These are phyloP conservation scores for Alternaria conjuncta DNA, from an alignment of 2,329 filamentous ascomycete genomes.

Conservation along the genomic window DNA sequence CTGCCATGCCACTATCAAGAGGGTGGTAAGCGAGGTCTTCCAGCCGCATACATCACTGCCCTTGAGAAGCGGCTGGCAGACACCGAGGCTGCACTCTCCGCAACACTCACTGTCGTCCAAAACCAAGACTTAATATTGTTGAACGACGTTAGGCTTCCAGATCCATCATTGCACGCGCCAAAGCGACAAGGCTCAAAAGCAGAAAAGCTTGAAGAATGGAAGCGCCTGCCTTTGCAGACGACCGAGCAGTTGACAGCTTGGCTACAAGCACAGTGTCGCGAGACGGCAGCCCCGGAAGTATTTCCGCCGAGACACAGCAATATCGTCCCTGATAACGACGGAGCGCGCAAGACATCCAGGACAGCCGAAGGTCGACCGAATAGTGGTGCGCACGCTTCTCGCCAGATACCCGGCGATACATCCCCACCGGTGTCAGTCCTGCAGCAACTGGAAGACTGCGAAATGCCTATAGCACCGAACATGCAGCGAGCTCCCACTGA, in stretches of 20 bases:
- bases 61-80: conserved; percentile 32
- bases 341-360: neutral
- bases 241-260: conserved; percentile 27
- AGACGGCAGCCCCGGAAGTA: conserved; percentile 6
- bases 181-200: conserved; percentile 25
- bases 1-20: conserved; percentile 30
- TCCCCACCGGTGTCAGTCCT: neutral
- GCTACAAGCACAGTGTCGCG: conserved; percentile 22
- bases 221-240: conserved; percentile 26
- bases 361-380: neutral
- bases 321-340: neutral
- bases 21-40: conserved; percentile 35
- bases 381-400: neutral
- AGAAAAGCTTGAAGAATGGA: conserved; percentile 34
- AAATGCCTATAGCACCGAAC: conserved; percentile 1
- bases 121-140: conserved; percentile 1
- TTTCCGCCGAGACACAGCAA: neutral
- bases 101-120: conserved; percentile 19
- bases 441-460: conserved; percentile 2
- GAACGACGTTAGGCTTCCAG: neutral
- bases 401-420: neutral
- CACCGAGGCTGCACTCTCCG: conserved; percentile 32
- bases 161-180: neutral
- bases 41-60: conserved; percentile 31
- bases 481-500: neutral